phyloP scores from a whole-genome alignment of 148 eudicot genomes.

The Fagopyrum esculentum region DNA sequence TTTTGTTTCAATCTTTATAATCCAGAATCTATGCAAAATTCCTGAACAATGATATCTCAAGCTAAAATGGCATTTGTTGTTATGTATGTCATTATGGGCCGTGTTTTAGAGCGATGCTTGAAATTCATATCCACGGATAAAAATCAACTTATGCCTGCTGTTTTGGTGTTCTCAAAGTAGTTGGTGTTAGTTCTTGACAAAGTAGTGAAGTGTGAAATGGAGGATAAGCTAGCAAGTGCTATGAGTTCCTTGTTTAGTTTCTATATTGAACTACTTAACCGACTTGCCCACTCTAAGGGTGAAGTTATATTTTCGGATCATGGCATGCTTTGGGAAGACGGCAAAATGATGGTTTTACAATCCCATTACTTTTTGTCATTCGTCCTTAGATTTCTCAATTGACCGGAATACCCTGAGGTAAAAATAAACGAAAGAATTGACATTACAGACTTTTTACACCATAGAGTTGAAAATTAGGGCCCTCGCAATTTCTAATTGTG shows the following conservation, averaged over 20 bases:
- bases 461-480: too few relatives aligned
- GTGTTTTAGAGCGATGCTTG: slow-evolving; percentile 53
- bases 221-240: slow-evolving; percentile 46
- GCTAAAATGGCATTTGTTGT: slow-evolving; percentile 36
- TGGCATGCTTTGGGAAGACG: slow-evolving; percentile 86
- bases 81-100: slow-evolving; percentile 64
- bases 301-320: slow-evolving; percentile 17
- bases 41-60: slow-evolving; percentile 22
- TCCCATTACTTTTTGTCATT: slow-evolving; percentile 40
- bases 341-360: slow-evolving; percentile 64
- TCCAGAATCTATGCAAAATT: slow-evolving; percentile 30
- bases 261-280: slow-evolving; percentile 54
- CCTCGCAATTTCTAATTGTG: too few relatives aligned
- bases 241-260: slow-evolving; percentile 48
- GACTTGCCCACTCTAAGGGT: slow-evolving; percentile 24
- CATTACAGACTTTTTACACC: too few relatives aligned
- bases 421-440: too few relatives aligned
- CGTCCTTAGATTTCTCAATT: slow-evolving; percentile 37
- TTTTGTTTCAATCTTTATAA: slow-evolving; percentile 45
- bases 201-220: slow-evolving; percentile 18
- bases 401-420: too few relatives aligned
- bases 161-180: slow-evolving; percentile 86
- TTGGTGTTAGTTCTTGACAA: slow-evolving; percentile 31
- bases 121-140: slow-evolving; percentile 23
- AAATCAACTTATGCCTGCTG: slow-evolving; percentile 62